Percentiles rank a stretch among this genome's conserved stretches.
phyloP scores from a whole-genome alignment of 2,329 filamentous ascomycete species.

The Endoconidiophora laricicola region DNA sequence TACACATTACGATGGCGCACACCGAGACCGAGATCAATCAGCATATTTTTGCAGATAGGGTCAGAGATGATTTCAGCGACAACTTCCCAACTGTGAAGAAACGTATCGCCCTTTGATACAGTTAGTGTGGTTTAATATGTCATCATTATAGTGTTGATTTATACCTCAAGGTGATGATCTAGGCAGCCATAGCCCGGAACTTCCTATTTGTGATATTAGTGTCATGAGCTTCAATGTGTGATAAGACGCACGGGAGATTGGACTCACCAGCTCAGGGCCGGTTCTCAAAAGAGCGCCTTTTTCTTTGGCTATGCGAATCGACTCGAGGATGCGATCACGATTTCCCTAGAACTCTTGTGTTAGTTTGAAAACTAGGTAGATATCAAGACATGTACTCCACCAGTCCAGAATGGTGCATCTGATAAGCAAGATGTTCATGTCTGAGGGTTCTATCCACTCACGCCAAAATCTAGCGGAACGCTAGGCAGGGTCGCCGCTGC shows the following conservation, averaged over 20 bases:
- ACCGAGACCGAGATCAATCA: slow-evolving; percentile 21
- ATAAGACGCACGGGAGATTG: neutral
- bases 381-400: neutral
- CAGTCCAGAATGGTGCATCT: neutral
- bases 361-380: neutral
- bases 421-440: neutral
- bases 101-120: slow-evolving; percentile 17
- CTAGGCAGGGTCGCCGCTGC: slow-evolving; percentile 22
- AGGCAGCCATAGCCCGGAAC: slow-evolving; percentile 21
- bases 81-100: slow-evolving; percentile 20
- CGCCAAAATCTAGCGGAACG: slow-evolving; percentile 38
- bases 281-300: slow-evolving; percentile 45
- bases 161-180: slow-evolving; percentile 20
- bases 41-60: slow-evolving; percentile 17
- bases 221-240: neutral
- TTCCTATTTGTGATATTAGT: slow-evolving; percentile 16
- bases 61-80: slow-evolving; percentile 21
- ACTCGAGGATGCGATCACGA: slow-evolving; percentile 43
- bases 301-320: slow-evolving; percentile 41
- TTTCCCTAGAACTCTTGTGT: slow-evolving; percentile 30
- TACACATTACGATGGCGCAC: slow-evolving; percentile 12
- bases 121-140: neutral
- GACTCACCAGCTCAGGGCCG: slow-evolving; percentile 27
- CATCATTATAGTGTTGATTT: neutral
- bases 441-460: neutral